These are phyloP conservation scores for Xylariaceae sp. DNA, from an alignment of 2,329 filamentous ascomycete genomes.

Conservation along the genomic window DNA sequence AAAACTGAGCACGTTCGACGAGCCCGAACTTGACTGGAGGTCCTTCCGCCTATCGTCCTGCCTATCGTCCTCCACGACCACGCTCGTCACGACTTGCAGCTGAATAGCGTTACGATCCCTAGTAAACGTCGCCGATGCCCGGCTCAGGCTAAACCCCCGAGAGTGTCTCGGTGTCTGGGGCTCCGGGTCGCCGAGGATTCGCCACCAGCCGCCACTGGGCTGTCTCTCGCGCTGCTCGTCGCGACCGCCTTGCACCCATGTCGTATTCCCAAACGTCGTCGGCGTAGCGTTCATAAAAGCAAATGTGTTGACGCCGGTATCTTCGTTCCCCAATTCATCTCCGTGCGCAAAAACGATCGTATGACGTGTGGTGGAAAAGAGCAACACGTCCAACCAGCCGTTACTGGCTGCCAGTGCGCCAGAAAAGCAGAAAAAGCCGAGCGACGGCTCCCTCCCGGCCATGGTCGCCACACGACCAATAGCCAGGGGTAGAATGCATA, in stretches of 20 bases:
- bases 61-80: slow-evolving; percentile 26
- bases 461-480: slow-evolving; percentile 59
- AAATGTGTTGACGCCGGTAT: slow-evolving; percentile 48
- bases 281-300: slow-evolving; percentile 41
- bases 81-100: slow-evolving; percentile 30
- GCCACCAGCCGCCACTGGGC: slow-evolving; percentile 18
- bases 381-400: slow-evolving; percentile 48
- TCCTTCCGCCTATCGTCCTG: not conserved
- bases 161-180: slow-evolving; percentile 5
- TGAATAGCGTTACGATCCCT: slow-evolving; percentile 24
- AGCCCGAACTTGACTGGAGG: not conserved
- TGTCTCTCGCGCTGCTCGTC: slow-evolving; percentile 11
- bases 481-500: slow-evolving; percentile 63
- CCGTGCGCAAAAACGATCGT: slow-evolving; percentile 44
- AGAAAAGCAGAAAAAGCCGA: slow-evolving; percentile 53
- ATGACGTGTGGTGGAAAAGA: slow-evolving; percentile 48
- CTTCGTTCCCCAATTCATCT: slow-evolving; percentile 30
- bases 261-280: slow-evolving; percentile 28
- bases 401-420: slow-evolving; percentile 54
- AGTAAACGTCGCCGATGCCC: slow-evolving; percentile 22
- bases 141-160: slow-evolving; percentile 19
- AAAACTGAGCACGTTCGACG: not conserved
- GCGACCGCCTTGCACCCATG: slow-evolving; percentile 28
- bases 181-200: slow-evolving; percentile 19
- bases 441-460: slow-evolving; percentile 45